These are phyloP conservation scores for Isatis lusitanica DNA, from an alignment of 441 rosid genomes.

Conservation along the genomic window DNA sequence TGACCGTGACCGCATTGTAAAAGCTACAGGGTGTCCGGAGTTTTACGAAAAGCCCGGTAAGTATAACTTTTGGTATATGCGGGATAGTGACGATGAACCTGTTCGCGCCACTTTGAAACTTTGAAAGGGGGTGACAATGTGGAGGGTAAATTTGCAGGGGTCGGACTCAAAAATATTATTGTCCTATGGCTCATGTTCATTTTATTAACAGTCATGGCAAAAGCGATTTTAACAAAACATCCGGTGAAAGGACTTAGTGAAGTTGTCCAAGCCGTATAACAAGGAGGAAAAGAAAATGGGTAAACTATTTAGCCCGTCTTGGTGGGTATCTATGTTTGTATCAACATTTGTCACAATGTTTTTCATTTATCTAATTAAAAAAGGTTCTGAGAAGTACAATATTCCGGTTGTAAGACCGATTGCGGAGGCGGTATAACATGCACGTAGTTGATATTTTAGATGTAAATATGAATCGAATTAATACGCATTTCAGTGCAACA, in stretches of 20 bases:
- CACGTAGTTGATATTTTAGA: not conserved
- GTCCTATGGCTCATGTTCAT: not conserved
- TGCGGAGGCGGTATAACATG: not conserved
- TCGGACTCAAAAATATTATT: not conserved
- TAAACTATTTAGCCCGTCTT: not conserved
- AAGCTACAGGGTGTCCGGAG: not conserved
- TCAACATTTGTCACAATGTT: not conserved
- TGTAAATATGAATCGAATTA: not conserved
- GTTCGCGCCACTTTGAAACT: not conserved
- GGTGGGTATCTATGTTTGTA: not conserved
- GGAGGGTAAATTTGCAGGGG: not conserved
- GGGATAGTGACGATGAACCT: not conserved
- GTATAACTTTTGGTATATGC: not conserved
- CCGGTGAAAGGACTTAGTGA: not conserved
- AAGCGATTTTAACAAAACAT: not conserved
- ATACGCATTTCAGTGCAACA: not conserved
- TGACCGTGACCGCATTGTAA: not conserved
- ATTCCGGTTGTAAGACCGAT: not conserved
- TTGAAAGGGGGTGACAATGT: not conserved
- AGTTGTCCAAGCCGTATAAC: not conserved
- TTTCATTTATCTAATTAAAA: not conserved
- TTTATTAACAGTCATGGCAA: not conserved
- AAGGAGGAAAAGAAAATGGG: not conserved
- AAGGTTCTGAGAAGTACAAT: not conserved
- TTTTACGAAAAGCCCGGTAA: not conserved